phyloP scores from a whole-genome alignment of 257 asterid genomes.

The Solanum acaule region DNA sequence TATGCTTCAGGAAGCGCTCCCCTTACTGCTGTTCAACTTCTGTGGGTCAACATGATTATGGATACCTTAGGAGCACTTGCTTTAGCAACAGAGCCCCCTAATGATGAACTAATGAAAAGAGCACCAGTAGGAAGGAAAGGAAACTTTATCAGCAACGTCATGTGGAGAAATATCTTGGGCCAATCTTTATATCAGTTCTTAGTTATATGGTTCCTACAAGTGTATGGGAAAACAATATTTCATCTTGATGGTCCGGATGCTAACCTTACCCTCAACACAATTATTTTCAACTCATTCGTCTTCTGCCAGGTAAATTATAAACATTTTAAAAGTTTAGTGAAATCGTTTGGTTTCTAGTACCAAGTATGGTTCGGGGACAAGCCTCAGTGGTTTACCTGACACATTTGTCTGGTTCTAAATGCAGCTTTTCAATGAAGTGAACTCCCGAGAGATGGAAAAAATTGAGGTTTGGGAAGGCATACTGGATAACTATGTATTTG shows the following conservation, averaged over 20 bases:
- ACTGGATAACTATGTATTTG: slow-evolving; percentile 28
- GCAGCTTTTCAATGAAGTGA: slow-evolving; percentile 40
- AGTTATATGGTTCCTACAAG: slow-evolving; percentile 4
- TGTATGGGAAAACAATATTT: background rate
- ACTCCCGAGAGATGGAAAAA: slow-evolving; percentile 43
- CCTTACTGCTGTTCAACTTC: slow-evolving; percentile 19
- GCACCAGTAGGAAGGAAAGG: slow-evolving; percentile 9
- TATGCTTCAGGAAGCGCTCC: slow-evolving; percentile 5
- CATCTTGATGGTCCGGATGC: slow-evolving; percentile 3
- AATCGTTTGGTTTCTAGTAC: background rate
- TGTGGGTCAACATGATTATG: slow-evolving; percentile 20
- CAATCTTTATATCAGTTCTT: slow-evolving; percentile 7
- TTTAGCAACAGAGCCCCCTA: slow-evolving; percentile 13
- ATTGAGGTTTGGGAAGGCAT: slow-evolving; percentile 36
- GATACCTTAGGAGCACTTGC: slow-evolving; percentile 14
- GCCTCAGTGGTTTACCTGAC: background rate
- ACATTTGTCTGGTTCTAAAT: background rate
- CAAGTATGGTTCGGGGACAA: background rate
- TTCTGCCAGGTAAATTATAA: slow-evolving; percentile 5
- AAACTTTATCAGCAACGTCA: slow-evolving; percentile 7
- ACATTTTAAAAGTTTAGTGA: background rate
- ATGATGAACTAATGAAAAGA: slow-evolving; percentile 6
- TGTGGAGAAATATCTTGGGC: slow-evolving; percentile 15
- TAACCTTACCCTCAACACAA: slow-evolving; percentile 4
- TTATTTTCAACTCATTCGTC: slow-evolving; percentile 3